Evolutionary conservation across 1,284 basidiomycete genomes (phyloP).

Genomic region (Veloboletus limbatus): DNA sequence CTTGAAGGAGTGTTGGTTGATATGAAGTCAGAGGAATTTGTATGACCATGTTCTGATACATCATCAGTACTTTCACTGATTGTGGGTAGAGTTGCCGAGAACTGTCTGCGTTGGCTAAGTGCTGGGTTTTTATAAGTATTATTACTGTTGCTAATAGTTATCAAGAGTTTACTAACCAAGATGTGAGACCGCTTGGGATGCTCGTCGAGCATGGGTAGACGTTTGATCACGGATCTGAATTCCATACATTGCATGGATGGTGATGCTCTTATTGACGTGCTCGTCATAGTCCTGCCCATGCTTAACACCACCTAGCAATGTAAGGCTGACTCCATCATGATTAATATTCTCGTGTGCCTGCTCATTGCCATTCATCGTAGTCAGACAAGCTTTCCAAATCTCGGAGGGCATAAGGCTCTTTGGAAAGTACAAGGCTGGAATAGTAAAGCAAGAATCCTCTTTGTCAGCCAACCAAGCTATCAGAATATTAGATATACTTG

Average conservation of each 20-base stretch:
- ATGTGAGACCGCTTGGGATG: too few species aligned
- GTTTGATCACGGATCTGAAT: too few species aligned
- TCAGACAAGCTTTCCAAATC: conserved; percentile 2
- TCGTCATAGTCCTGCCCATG: conserved; percentile 4
- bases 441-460: neutral
- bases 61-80: too few species aligned
- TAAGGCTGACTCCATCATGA: neutral
- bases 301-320: conserved; percentile 5
- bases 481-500: neutral
- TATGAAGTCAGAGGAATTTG: too few species aligned
- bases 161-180: neutral
- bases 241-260: neutral
- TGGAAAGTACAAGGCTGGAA: conserved; percentile 5
- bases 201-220: too few species aligned
- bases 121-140: too few species aligned
- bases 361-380: conserved; percentile 11
- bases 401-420: conserved; percentile 1
- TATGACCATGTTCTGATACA: too few species aligned
- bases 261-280: neutral
- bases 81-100: too few species aligned
- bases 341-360: conserved; percentile 8
- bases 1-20: too few species aligned
- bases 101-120: neutral
- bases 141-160: neutral
- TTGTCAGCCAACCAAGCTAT: conserved; percentile 6